Conservation (phyloP, 148 eudicot genomes). For the Spergularia bocconei region DNA sequence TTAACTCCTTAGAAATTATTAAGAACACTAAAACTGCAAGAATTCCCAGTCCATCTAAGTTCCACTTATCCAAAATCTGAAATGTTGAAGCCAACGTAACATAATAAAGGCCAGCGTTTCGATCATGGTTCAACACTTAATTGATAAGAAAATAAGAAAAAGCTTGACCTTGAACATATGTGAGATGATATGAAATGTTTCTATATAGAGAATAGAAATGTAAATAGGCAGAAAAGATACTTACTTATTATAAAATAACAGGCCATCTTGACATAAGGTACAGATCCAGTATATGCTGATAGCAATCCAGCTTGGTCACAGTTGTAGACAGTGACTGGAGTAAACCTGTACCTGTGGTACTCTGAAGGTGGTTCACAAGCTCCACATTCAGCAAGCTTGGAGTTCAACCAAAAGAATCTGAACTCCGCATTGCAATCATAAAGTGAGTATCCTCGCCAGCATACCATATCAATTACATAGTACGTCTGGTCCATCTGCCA, state of each 20-base stretch:
- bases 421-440: conserved; percentile 93
- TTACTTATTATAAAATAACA: conserved; percentile 87
- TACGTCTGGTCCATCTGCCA: conserved; percentile 85
- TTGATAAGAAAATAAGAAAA: not conserved
- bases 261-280: conserved; percentile 86
- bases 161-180: conserved; percentile 1
- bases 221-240: conserved; percentile 15
- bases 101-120: not conserved
- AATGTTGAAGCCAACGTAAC: not conserved
- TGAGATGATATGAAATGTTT: not conserved
- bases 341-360: conserved; percentile 74
- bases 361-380: conserved; percentile 75
- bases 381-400: conserved; percentile 83
- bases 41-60: not conserved
- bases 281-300: conserved; percentile 68
- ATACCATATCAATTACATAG: conserved; percentile 86
- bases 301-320: conserved; percentile 78
- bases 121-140: not conserved
- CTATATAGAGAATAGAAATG: not conserved
- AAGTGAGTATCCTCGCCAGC: conserved; percentile 89
- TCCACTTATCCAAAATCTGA: not conserved
- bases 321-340: conserved; percentile 60
- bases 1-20: not conserved
- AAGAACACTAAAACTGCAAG: not conserved
- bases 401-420: conserved; percentile 91